phyloP scores from a whole-genome alignment of 768 basidiomycete genomes.

The Xanthoconium stramineum region DNA sequence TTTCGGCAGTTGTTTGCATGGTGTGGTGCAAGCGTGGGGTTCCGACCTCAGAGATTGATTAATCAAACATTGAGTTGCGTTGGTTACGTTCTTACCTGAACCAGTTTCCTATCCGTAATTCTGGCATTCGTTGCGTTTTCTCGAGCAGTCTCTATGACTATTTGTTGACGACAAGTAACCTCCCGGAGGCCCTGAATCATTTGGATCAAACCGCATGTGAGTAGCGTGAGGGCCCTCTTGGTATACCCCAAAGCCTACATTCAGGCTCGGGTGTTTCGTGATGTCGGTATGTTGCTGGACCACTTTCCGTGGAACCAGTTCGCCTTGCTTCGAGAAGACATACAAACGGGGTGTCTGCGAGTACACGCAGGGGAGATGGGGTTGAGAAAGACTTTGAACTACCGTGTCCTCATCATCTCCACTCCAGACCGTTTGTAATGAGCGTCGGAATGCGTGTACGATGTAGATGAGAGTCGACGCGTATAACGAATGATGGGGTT shows the following conservation, averaged over 20 bases:
- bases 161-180: conserved; percentile 2
- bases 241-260: conserved; percentile 29
- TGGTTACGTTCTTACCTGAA: no score
- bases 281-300: conserved; percentile 26
- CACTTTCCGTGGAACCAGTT: conserved; percentile 26
- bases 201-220: conserved; percentile 29
- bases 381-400: conserved; percentile 13
- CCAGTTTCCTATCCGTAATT: no score
- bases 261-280: conserved; percentile 21
- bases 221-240: conserved; percentile 35
- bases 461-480: conserved; percentile 13
- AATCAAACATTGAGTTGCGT: no score
- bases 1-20: no score
- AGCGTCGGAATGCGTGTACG: conserved; percentile 10
- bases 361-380: conserved; percentile 32
- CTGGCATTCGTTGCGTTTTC: no score
- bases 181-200: conserved; percentile 24
- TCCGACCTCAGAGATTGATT: no score
- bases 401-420: conserved; percentile 5
- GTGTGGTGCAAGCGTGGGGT: no score
- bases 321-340: conserved; percentile 33
- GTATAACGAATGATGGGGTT: conserved; percentile 10
- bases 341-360: conserved; percentile 34
- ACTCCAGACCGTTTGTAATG: conserved; percentile 10
- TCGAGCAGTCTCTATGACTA: neutral